A percentile compares a stretch with the other conserved stretches of the same genome.
Evolutionary conservation across 345 rosid genomes (phyloP).

Genomic region (Syzygium aromaticum): DNA sequence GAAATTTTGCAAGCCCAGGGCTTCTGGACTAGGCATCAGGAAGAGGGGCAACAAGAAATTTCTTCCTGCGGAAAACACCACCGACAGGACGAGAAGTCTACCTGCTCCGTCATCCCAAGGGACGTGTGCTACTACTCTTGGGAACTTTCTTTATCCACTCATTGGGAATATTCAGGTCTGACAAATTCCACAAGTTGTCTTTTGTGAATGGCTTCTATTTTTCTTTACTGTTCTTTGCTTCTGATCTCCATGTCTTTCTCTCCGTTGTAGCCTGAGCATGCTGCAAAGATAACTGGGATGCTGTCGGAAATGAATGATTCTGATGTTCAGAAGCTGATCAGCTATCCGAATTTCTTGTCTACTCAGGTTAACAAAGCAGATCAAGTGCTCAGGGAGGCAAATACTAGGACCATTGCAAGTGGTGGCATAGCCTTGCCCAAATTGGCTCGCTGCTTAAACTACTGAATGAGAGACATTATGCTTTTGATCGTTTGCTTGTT

Average conservation of each 20-base stretch:
- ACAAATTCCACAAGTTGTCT: neutral
- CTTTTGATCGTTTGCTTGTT: neutral
- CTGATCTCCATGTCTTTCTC: neutral
- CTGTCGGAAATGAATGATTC: slow-evolving; percentile 8
- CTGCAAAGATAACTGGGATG: slow-evolving; percentile 6
- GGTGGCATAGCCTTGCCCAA: neutral
- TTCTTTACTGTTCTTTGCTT: neutral
- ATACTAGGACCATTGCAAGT: slow-evolving; percentile 1
- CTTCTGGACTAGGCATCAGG: neutral
- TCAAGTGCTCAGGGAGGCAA: slow-evolving; percentile 16
- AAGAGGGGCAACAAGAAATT: neutral
- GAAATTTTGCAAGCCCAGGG: neutral
- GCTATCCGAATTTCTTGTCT: slow-evolving; percentile 1
- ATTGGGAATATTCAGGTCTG: slow-evolving; percentile 13
- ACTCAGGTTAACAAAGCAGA: slow-evolving; percentile 6
- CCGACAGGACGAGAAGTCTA: neutral
- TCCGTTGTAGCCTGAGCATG: slow-evolving; percentile 12
- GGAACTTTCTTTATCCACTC: slow-evolving; percentile 3
- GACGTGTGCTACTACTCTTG: neutral
- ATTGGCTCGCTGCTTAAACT: slow-evolving; percentile 4
- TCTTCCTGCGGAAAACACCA: neutral
- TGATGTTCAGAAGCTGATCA: slow-evolving; percentile 4
- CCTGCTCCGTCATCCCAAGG: neutral
- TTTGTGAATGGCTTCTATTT: neutral
- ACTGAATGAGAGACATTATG: neutral